Conservation (phyloP, 345 rosid species). For the Boechera retrofracta region DNA sequence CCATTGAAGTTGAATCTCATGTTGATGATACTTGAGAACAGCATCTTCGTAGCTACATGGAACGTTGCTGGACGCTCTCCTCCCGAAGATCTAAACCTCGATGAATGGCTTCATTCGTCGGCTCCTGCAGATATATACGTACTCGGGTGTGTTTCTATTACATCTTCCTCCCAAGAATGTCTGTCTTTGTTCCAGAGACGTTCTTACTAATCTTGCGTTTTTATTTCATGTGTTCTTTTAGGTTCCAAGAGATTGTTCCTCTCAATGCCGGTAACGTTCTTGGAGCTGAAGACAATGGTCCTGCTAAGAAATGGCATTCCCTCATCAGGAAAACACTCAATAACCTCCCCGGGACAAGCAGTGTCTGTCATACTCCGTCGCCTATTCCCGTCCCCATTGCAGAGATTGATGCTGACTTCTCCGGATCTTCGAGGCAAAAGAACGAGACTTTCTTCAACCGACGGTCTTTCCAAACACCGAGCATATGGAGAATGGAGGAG, state of each 20-base stretch:
- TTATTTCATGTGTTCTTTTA: slow-evolving; percentile 36
- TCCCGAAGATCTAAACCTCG: slow-evolving; percentile 76
- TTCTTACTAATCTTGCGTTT: slow-evolving; percentile 2
- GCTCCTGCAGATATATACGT: slow-evolving; percentile 97
- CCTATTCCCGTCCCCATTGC: slow-evolving; percentile 92
- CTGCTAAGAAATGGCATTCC: slow-evolving; percentile 93
- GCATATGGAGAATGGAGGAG: slow-evolving; percentile 86
- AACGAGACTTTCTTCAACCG: slow-evolving; percentile 84
- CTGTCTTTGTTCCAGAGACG: slow-evolving; percentile 21
- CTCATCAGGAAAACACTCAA: slow-evolving; percentile 83
- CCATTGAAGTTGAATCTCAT: not conserved
- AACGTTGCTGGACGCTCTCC: slow-evolving; percentile 98
- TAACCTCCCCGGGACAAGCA: slow-evolving; percentile 71
- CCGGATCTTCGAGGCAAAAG: slow-evolving; percentile 87
- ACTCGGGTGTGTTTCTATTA: slow-evolving; percentile 66
- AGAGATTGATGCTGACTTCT: slow-evolving; percentile 93
- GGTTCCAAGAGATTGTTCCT: slow-evolving; percentile 99
- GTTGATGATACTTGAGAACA: slow-evolving; percentile 49
- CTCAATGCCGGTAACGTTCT: slow-evolving; percentile 95
- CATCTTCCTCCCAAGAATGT: not conserved
- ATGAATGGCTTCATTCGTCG: slow-evolving; percentile 96
- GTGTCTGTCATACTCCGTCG: slow-evolving; percentile 71
- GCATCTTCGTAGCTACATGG: slow-evolving; percentile 94
- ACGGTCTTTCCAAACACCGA: slow-evolving; percentile 87
- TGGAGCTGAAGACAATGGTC: slow-evolving; percentile 98